phyloP scores from a whole-genome alignment of 2,329 filamentous ascomycete genomes.

The Bipolaris victoriae region DNA sequence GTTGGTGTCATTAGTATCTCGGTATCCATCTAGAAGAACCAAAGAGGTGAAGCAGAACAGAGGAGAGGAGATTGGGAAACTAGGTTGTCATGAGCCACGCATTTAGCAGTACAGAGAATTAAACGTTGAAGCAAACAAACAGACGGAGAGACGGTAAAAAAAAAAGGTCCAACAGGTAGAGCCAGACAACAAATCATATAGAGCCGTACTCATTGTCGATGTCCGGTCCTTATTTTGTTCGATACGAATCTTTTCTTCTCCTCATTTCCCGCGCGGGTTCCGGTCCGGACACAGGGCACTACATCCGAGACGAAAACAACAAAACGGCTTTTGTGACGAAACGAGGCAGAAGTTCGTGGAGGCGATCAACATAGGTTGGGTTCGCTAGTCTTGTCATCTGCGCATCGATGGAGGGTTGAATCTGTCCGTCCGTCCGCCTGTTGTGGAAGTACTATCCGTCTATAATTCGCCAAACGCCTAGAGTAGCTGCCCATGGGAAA shows the following conservation, averaged over 20 bases:
- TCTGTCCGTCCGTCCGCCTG: constrained; percentile 6
- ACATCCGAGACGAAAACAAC: not conserved
- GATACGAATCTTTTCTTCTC: too few species aligned
- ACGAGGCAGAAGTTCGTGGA: not conserved
- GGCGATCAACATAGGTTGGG: constrained; percentile 17
- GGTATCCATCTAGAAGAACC: not conserved
- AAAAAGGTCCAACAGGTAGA: not conserved
- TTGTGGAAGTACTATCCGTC: not conserved
- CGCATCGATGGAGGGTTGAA: constrained; percentile 12
- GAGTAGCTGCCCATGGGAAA: not conserved
- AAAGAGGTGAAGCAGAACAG: constrained; percentile 14
- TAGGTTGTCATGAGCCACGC: constrained; percentile 22
- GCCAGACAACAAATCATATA: not conserved
- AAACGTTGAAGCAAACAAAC: not conserved
- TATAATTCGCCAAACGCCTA: constrained; percentile 15
- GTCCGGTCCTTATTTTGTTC: not conserved
- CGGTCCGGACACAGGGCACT: not conserved
- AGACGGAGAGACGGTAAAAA: not conserved
- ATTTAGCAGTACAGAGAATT: constrained; percentile 28
- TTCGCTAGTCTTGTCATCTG: constrained; percentile 13
- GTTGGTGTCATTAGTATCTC: not conserved
- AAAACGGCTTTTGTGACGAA: not conserved
- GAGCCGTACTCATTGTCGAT: too few species aligned
- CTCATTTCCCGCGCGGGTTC: constrained; percentile 5
- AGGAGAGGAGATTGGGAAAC: constrained; percentile 22